Conservation (phyloP, 768 basidiomycete genomes). For the Dacryopinax primogenitus region DNA sequence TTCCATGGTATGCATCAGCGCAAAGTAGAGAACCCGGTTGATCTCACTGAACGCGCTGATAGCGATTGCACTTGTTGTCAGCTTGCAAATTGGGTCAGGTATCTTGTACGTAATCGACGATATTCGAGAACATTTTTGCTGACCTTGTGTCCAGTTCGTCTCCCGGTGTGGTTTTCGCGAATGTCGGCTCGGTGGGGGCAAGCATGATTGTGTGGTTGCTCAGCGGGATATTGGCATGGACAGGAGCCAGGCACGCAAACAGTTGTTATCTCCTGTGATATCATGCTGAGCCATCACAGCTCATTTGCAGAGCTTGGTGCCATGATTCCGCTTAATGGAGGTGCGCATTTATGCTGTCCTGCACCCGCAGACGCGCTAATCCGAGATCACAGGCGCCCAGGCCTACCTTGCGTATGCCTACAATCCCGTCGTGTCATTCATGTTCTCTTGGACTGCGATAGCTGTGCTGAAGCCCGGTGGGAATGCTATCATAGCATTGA, state of each 20-base stretch:
- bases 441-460: conserved; percentile 92
- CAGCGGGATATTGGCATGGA: conserved; percentile 82
- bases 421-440: conserved; percentile 72
- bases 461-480: conserved; percentile 73
- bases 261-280: neutral
- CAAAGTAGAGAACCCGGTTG: conserved; percentile 10
- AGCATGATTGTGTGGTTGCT: conserved; percentile 75
- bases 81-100: conserved; percentile 79
- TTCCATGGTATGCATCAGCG: conserved; percentile 47
- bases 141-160: conserved; percentile 47
- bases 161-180: conserved; percentile 81
- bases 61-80: conserved; percentile 81
- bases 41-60: neutral
- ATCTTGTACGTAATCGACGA: conserved; percentile 59
- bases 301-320: conserved; percentile 87
- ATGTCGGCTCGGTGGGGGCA: conserved; percentile 79
- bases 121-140: neutral
- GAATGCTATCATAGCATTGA: conserved; percentile 76
- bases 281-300: conserved; percentile 29
- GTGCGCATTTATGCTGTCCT: conserved; percentile 14
- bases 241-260: conserved; percentile 46
- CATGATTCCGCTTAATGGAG: conserved; percentile 56
- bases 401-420: conserved; percentile 85
- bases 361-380: neutral
- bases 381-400: conserved; percentile 47